These are phyloP conservation scores for Colletotrichum limetticola DNA, from an alignment of 2,329 filamentous ascomycete genomes.

Conservation along the genomic window DNA sequence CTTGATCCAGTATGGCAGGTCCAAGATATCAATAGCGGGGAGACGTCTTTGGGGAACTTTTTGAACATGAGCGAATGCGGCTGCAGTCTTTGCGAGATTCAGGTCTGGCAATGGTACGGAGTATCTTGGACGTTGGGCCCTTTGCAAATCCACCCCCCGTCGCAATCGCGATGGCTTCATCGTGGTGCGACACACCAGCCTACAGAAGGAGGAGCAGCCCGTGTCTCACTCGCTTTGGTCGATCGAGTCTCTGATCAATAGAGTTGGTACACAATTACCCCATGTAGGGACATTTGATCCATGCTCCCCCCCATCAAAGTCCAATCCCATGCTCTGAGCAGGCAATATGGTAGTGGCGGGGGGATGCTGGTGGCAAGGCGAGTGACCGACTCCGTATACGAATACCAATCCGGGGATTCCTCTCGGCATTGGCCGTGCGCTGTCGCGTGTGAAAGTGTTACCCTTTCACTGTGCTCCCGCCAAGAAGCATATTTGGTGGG, in stretches of 20 bases:
- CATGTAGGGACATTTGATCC: background rate
- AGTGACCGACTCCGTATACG: background rate
- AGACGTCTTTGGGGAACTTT: conserved; percentile 7
- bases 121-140: background rate
- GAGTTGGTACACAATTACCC: background rate
- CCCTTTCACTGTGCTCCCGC: background rate
- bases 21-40: background rate
- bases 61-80: background rate
- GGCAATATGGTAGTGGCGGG: background rate
- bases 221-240: background rate
- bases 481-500: background rate
- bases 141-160: background rate
- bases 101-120: conserved; percentile 4
- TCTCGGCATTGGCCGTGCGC: conserved; percentile 5
- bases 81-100: background rate
- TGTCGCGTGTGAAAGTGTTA: background rate
- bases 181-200: conserved; percentile 15
- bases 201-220: conserved; percentile 2
- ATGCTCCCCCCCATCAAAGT: background rate
- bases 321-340: background rate
- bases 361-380: conserved; percentile 20
- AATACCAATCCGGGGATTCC: background rate
- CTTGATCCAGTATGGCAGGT: conserved; percentile 21
- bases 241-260: background rate
- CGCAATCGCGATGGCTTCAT: conserved; percentile 20